These are phyloP conservation scores for Alternaria sp. DNA, from an alignment of 2,329 filamentous ascomycete species.

Conservation along the genomic window DNA sequence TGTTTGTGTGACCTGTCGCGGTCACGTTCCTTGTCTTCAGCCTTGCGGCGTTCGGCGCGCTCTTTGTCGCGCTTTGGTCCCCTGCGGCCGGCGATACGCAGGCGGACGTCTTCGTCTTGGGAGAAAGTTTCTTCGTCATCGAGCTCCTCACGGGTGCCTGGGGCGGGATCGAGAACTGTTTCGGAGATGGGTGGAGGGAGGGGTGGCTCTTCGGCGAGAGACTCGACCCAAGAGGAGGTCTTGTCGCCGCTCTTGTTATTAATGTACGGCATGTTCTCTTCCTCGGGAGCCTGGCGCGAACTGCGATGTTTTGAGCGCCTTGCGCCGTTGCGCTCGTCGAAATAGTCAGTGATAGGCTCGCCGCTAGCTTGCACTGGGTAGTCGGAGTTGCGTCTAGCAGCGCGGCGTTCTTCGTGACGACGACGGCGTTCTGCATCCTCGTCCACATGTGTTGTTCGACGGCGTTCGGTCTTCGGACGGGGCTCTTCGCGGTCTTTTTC, in stretches of 20 bases:
- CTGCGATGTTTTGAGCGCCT: conserved; percentile 37
- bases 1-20: conserved; percentile 39
- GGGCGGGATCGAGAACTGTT: conserved; percentile 56
- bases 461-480: conserved; percentile 46
- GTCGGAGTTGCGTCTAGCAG: conserved; percentile 49
- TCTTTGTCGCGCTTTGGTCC: conserved; percentile 43
- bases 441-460: conserved; percentile 47
- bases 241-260: conserved; percentile 55
- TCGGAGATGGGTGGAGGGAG: conserved; percentile 55
- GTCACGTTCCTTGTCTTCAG: conserved; percentile 38
- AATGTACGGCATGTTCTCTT: conserved; percentile 47
- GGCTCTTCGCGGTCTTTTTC: conserved; percentile 42
- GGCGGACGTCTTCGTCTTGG: conserved; percentile 51
- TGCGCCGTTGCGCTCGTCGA: conserved; percentile 53
- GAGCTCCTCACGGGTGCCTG: conserved; percentile 32
- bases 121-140: conserved; percentile 48
- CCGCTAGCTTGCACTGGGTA: conserved; percentile 39
- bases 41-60: conserved; percentile 38
- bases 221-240: conserved; percentile 60
- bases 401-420: conserved; percentile 55
- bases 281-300: conserved; percentile 38
- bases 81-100: conserved; percentile 43
- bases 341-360: conserved; percentile 54
- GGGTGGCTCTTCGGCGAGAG: conserved; percentile 56
- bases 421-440: conserved; percentile 50